Conservation (phyloP, 2,329 filamentous ascomycete species). For the Onygenales sp. region DNA sequence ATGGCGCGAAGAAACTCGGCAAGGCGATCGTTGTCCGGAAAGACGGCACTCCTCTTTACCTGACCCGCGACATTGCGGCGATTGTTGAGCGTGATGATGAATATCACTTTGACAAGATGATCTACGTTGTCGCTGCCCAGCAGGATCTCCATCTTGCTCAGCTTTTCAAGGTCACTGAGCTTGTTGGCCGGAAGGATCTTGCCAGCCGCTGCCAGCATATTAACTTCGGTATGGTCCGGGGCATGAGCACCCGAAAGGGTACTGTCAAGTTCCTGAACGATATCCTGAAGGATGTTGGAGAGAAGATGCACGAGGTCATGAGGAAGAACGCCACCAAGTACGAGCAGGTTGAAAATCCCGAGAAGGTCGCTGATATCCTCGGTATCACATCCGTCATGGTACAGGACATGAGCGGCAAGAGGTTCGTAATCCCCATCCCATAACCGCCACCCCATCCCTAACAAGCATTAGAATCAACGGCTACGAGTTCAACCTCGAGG, state of each 20-base stretch:
- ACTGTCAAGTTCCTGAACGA: conserved; percentile 68
- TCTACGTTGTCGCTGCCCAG: conserved; percentile 56
- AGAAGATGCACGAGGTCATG: conserved; percentile 99
- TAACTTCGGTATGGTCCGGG: conserved; percentile 58
- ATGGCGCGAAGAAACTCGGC: conserved; percentile 57
- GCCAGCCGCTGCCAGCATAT: conserved; percentile 52
- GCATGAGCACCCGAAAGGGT: conserved; percentile 56
- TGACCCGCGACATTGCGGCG: conserved; percentile 60
- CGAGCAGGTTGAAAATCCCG: conserved; percentile 74
- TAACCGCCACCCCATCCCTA: conserved; percentile 39
- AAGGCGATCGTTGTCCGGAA: conserved; percentile 58
- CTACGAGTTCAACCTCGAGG: conserved; percentile 56
- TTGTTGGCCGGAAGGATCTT: conserved; percentile 53
- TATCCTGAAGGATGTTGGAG: conserved; percentile 68
- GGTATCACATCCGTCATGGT: conserved; percentile 96
- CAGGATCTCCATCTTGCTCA: conserved; percentile 57
- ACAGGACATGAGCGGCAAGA: conserved; percentile 94
- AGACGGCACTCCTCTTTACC: conserved; percentile 58
- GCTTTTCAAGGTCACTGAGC: conserved; percentile 55
- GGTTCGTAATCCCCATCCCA: conserved; percentile 41
- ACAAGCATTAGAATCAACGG: conserved; percentile 43
- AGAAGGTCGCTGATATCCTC: conserved; percentile 71
- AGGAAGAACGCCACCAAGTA: conserved; percentile 84
- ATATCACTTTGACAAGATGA: conserved; percentile 58
- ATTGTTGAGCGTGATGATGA: conserved; percentile 53